Base-by-base conservation (phyloP, 495 filamentous ascomycete genomes). In the Antarctomyces pellizariae region DNA sequence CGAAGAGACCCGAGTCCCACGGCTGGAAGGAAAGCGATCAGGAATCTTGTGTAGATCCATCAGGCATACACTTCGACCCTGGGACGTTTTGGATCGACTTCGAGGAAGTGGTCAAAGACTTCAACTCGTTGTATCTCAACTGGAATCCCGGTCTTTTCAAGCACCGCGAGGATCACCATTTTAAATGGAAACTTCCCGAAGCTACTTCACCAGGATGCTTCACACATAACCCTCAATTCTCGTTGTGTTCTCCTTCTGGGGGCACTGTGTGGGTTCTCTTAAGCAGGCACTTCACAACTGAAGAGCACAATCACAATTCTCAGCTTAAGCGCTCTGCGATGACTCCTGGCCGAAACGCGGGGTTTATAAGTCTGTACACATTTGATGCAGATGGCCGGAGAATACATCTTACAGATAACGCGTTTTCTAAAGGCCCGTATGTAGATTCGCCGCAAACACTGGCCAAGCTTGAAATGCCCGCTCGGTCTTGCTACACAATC, bases 361-460 rank as follows among this genome's bases (percentile, higher is more conserved):
- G 79, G 2, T 92, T 82, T 48, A 91, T 92, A 37, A 75, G 75
- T 30, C 57, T 97, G 18, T 79, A 77, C 36, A 59, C 79, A 1
- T 95, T 79, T 38, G 57, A 66, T 14, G 62, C 62, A 20, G 49
- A 59, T n/a, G 79, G 79, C n/a, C 54, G 68, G 14, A 57, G 70
- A 22, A 67, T 93, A 1, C 70, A 74, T 17, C 47, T 82, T 7
- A 65, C 58, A 28, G 75, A 84, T 28, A 61, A 57, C 6, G 56
- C 65, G 11, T 44, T 75, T 3, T 53, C 73, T 36, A 61, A 69
- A 22, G 71, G 74, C 1, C 70, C 75, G n/a, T 91, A 74, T 36
- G 82, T 95, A 18, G 83, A 92, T 45, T 84, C 82, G 1, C 80
- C 83, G 7, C 90, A 95, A 43, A 89, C 74, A 7, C 65, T 95